Conservation (phyloP, 768 basidiomycete species). For the Auricularia cornea region DNA sequence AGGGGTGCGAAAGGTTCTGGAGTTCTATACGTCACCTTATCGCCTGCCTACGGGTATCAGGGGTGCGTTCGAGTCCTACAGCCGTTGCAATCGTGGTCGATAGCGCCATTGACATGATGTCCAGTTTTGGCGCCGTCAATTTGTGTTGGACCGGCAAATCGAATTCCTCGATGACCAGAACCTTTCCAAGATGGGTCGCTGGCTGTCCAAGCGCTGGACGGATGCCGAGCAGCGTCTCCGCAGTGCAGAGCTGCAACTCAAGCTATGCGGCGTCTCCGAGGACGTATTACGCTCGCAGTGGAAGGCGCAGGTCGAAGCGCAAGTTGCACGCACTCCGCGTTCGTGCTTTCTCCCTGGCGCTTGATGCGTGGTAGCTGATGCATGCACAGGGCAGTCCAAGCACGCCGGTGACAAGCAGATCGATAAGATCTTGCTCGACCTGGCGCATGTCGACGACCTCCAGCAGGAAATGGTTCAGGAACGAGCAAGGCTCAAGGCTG, state of each 20-base stretch:
- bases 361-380: too few species aligned
- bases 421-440: not conserved
- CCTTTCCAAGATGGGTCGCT: not conserved
- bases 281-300: not conserved
- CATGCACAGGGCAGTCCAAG: not conserved
- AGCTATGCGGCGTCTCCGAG: not conserved
- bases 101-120: too few species aligned
- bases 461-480: not conserved
- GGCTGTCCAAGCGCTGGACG: not conserved
- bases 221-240: not conserved
- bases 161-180: not conserved
- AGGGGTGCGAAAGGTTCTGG: slow-evolving; percentile 29
- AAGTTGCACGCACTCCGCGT: not conserved
- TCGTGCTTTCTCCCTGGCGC: too few species aligned
- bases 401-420: not conserved
- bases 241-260: not conserved
- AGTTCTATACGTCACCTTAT: slow-evolving; percentile 27
- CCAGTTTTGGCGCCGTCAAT: not conserved
- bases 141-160: not conserved
- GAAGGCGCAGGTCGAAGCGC: not conserved
- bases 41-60: slow-evolving; percentile 21
- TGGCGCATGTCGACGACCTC: not conserved
- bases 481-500: not conserved
- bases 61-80: too few species aligned
- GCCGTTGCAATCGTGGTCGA: not conserved